Conservation (phyloP, 2,329 filamentous ascomycete genomes). For the Pseudopyrenochaeta lycopersici region DNA sequence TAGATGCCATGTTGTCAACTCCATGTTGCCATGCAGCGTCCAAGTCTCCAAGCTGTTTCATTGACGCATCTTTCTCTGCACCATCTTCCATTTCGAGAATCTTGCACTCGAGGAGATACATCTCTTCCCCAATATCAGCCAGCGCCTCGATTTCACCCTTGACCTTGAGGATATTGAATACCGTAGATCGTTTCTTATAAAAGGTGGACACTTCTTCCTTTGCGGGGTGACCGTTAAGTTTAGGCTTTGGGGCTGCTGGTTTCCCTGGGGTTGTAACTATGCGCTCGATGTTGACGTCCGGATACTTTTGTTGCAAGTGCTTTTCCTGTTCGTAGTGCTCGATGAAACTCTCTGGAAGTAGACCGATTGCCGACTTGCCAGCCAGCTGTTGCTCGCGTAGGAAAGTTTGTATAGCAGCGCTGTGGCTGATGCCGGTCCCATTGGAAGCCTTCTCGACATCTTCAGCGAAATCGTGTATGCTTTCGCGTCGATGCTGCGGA, state of each 20-base stretch:
- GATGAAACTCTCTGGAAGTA: slow-evolving; percentile 19
- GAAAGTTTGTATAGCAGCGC: slow-evolving; percentile 23
- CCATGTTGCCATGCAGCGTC: slow-evolving; percentile 22
- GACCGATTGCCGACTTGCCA: slow-evolving; percentile 29
- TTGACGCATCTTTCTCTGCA: slow-evolving; percentile 24
- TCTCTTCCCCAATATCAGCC: slow-evolving; percentile 34
- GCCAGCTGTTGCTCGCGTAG: slow-evolving; percentile 28
- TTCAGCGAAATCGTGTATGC: slow-evolving; percentile 36
- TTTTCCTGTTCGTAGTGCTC: slow-evolving; percentile 11
- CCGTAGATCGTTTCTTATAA: slow-evolving; percentile 1
- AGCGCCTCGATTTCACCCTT: slow-evolving; percentile 22
- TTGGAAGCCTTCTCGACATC: slow-evolving; percentile 28
- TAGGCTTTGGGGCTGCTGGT: neutral
- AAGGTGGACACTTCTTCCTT: slow-evolving; percentile 9
- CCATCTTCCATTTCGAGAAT: slow-evolving; percentile 32
- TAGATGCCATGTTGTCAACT: neutral
- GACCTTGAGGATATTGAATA: neutral
- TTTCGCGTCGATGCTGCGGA: slow-evolving; percentile 35
- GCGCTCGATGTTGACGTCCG: slow-evolving; percentile 14
- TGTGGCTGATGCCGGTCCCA: slow-evolving; percentile 26
- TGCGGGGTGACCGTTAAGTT: slow-evolving; percentile 11
- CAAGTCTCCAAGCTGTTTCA: slow-evolving; percentile 51
- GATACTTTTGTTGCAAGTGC: slow-evolving; percentile 17
- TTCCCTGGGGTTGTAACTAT: neutral
- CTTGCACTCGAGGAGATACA: slow-evolving; percentile 40